phyloP scores from a whole-genome alignment of 768 basidiomycete species.

The Russula sp. region DNA sequence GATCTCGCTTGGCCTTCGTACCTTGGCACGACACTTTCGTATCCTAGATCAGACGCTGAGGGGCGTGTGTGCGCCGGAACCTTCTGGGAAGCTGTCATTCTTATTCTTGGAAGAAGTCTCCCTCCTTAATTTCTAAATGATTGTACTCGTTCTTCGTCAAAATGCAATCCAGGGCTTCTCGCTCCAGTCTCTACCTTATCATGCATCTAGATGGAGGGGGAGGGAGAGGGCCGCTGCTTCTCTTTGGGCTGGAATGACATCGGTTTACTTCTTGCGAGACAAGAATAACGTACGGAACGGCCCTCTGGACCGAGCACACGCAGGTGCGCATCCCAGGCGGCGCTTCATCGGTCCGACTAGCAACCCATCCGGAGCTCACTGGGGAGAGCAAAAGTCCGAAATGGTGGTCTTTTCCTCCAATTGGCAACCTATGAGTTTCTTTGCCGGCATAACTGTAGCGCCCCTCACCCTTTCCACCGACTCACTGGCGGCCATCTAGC shows the following conservation, averaged over 20 bases:
- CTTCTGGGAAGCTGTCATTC: neutral
- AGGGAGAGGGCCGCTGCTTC: neutral
- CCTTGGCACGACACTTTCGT: neutral
- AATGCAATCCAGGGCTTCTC: neutral
- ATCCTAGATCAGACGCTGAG: neutral
- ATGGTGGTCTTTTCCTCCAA: neutral
- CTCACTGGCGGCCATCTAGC: too few relatives aligned
- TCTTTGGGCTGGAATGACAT: neutral
- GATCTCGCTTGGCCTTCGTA: neutral
- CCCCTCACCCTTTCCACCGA: too few relatives aligned
- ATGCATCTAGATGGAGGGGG: neutral
- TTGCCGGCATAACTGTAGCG: too few relatives aligned
- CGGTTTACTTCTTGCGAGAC: neutral
- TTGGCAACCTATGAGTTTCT: too few relatives aligned
- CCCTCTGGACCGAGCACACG: neutral
- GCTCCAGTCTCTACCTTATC: neutral
- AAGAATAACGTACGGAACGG: neutral
- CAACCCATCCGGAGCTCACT: neutral
- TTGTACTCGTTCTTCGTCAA: neutral
- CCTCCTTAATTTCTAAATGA: neutral
- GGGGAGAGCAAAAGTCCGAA: constrained; percentile 5
- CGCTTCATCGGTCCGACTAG: constrained; percentile 3
- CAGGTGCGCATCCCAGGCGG: neutral
- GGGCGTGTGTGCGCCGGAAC: neutral
- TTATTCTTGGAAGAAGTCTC: neutral